phyloP scores from a whole-genome alignment of 257 asterid genomes.

The Solanum chilense region DNA sequence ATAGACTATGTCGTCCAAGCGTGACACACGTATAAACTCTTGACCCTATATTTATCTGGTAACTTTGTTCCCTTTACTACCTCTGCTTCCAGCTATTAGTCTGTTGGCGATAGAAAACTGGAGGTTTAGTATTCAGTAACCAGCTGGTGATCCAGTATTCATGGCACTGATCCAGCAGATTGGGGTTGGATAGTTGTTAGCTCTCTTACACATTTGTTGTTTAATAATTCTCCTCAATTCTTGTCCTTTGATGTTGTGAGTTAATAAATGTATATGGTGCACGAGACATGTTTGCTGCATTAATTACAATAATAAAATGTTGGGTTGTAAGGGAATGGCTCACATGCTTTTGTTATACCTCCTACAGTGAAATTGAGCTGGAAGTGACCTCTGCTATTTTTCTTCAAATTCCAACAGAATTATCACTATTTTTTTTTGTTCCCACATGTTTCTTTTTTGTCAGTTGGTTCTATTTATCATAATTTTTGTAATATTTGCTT shows the following conservation, averaged over 20 bases:
- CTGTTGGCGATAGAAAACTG: neutral
- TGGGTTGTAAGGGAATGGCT: conserved; percentile 13
- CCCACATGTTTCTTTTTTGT: conserved; percentile 1
- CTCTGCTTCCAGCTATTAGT: neutral
- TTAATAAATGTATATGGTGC: neutral
- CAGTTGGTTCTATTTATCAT: neutral
- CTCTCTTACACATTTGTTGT: neutral
- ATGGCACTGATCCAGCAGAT: neutral
- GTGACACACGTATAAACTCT: neutral
- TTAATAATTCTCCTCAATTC: neutral
- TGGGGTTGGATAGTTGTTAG: neutral
- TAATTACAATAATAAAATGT: conserved; percentile 9
- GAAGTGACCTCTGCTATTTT: conserved; percentile 23
- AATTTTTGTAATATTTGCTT: neutral
- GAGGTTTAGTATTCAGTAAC: neutral
- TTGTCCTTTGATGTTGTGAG: neutral
- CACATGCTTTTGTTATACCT: conserved; percentile 22
- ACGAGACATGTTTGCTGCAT: conserved; percentile 10
- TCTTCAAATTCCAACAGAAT: conserved; percentile 7
- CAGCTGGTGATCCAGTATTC: neutral
- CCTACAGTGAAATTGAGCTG: conserved; percentile 31
- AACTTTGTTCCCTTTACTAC: conserved; percentile 1
- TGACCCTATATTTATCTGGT: conserved; percentile 10
- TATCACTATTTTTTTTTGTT: neutral
- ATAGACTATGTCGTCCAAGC: conserved; percentile 30